These are phyloP conservation scores for Exophiala dermatitidis DNA, from an alignment of 2,329 filamentous ascomycete species.

Conservation along the genomic window DNA sequence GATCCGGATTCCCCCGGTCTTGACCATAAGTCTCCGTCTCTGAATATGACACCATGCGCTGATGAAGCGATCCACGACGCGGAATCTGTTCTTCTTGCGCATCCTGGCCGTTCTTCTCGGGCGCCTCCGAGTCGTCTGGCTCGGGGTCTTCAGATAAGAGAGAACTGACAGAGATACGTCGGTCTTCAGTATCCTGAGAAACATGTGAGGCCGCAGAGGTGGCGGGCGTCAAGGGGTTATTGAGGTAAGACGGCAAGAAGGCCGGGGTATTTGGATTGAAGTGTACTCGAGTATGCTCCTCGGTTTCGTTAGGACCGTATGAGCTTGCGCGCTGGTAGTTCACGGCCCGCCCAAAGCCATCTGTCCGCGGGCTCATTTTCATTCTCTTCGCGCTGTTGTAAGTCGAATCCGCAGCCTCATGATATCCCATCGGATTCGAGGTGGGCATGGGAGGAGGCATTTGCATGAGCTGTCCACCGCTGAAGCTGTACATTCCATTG, in stretches of 20 bases:
- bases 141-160: constrained; percentile 50
- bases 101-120: constrained; percentile 9
- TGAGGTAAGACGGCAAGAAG: constrained; percentile 27
- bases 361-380: constrained; percentile 24
- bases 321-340: constrained; percentile 19
- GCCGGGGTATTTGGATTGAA: constrained; percentile 24
- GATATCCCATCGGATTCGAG: constrained; percentile 21
- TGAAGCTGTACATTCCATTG: constrained; percentile 18
- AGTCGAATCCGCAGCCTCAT: constrained; percentile 22
- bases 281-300: constrained; percentile 21
- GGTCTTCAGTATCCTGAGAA: constrained; percentile 36
- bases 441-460: constrained; percentile 28
- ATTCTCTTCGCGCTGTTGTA: constrained; percentile 26
- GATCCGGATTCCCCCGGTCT: constrained; percentile 62
- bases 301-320: constrained; percentile 21
- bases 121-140: constrained; percentile 16
- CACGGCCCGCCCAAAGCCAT: constrained; percentile 15
- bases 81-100: constrained; percentile 15
- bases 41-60: constrained; percentile 26
- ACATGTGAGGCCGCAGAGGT: constrained; percentile 32
- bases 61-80: constrained; percentile 25
- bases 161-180: constrained; percentile 58
- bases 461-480: constrained; percentile 11
- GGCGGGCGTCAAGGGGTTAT: constrained; percentile 38
- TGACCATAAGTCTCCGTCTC: constrained; percentile 53